Percentiles rank a stretch among this genome's conserved stretches.
phyloP scores from a whole-genome alignment of 1,284 basidiomycete genomes.

The Abortiporus biennis region DNA sequence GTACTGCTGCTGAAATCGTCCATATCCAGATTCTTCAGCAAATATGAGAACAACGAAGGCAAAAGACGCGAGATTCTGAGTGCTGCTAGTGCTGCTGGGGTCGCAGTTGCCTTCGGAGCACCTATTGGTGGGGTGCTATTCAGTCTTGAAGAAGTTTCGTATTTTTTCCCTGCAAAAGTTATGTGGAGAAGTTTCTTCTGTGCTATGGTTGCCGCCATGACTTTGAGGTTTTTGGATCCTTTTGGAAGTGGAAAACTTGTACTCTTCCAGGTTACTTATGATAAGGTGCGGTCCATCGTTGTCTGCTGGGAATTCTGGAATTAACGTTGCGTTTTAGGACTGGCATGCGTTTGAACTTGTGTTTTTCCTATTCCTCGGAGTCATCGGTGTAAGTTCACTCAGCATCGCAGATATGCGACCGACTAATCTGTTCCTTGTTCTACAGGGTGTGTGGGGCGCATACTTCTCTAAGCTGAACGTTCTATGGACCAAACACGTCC shows the following conservation, averaged over 20 bases:
- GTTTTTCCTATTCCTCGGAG: slow-evolving; percentile 81
- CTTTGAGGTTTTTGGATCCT: slow-evolving; percentile 85
- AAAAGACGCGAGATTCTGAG: slow-evolving; percentile 91
- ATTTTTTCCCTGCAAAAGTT: slow-evolving; percentile 93
- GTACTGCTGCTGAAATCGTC: not conserved
- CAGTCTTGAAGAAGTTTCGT: slow-evolving; percentile 91
- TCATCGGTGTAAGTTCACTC: slow-evolving; percentile 64
- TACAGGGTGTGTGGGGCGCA: slow-evolving; percentile 87
- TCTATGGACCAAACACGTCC: slow-evolving; percentile 80
- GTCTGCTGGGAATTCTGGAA: too few relatives aligned
- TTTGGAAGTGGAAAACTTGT: slow-evolving; percentile 85
- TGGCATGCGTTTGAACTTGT: slow-evolving; percentile 85
- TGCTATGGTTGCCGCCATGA: slow-evolving; percentile 90
- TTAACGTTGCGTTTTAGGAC: slow-evolving; percentile 43
- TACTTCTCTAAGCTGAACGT: slow-evolving; percentile 92
- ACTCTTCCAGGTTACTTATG: slow-evolving; percentile 87
- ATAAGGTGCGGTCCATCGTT: slow-evolving; percentile 44
- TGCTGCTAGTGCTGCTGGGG: slow-evolving; percentile 88
- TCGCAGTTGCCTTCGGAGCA: slow-evolving; percentile 89
- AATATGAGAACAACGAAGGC: slow-evolving; percentile 95
- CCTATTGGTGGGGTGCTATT: slow-evolving; percentile 93
- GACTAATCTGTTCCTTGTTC: not conserved
- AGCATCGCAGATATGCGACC: slow-evolving; percentile 4
- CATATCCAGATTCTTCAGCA: slow-evolving; percentile 49
- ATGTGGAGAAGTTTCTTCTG: slow-evolving; percentile 97